Evolutionary conservation across 2,329 filamentous ascomycete genomes (phyloP).

Genomic region (Nigrospora sphaerica): DNA sequence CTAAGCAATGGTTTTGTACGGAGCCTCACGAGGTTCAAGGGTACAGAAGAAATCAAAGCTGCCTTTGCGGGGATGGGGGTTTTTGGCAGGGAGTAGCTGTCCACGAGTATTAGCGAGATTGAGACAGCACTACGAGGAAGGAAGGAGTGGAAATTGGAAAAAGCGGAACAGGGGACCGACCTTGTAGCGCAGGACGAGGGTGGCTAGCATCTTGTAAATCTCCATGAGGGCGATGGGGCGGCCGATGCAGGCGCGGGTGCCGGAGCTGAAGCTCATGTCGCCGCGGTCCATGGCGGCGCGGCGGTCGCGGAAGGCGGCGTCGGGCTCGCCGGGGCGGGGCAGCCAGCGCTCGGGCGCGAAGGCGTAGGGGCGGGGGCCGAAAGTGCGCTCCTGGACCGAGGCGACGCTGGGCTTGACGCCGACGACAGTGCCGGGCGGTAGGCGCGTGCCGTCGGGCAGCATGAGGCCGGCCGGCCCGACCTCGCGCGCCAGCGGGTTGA

Average conservation of each 20-base stretch:
- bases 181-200: conserved; percentile 1
- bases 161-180: not conserved
- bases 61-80: too few relatives aligned
- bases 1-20: too few relatives aligned
- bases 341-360: conserved; percentile 3
- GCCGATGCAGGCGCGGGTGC: conserved; percentile 2
- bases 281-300: conserved; percentile 2
- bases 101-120: too few relatives aligned
- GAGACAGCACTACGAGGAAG: too few relatives aligned
- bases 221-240: conserved; percentile 3
- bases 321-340: not conserved
- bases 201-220: conserved; percentile 4
- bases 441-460: not conserved
- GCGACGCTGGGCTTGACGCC: conserved; percentile 3
- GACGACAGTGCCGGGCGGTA: conserved; percentile 3
- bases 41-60: too few relatives aligned
- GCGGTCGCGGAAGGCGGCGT: not conserved
- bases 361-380: not conserved
- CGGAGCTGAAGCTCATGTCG: conserved; percentile 2
- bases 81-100: too few relatives aligned
- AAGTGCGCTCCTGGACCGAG: not conserved
- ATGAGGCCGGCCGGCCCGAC: not conserved
- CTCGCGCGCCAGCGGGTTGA: conserved; percentile 2
- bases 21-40: too few relatives aligned
- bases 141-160: too few relatives aligned